Evolutionary conservation across 176 grass and related monocot species (phyloP).

Genomic region (Raddia distichophylla): DNA sequence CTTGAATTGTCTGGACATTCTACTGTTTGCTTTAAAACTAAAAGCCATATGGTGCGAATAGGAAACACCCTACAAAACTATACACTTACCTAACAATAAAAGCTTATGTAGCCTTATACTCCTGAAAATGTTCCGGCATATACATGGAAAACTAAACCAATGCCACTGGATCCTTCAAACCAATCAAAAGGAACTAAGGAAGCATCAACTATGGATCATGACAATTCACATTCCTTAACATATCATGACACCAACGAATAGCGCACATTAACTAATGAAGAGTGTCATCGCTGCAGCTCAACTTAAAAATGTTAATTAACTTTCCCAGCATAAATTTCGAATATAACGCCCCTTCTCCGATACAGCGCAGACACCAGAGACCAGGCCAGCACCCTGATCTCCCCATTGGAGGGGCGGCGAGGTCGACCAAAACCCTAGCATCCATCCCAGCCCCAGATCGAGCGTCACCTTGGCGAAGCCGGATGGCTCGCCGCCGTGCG

Average conservation of each 20-base stretch:
- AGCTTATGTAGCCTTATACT: neutral
- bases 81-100: neutral
- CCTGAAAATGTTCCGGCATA: neutral
- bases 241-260: neutral
- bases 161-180: neutral
- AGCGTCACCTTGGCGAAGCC: constrained; percentile 52
- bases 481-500: constrained; percentile 20
- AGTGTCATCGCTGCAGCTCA: neutral
- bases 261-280: neutral
- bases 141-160: neutral
- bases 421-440: constrained; percentile 19
- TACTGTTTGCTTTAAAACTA: neutral
- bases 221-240: neutral
- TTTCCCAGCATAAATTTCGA: neutral
- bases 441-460: constrained; percentile 24
- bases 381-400: neutral
- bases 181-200: neutral
- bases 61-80: neutral
- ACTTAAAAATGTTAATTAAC: neutral
- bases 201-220: neutral
- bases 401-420: neutral
- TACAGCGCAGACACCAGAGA: neutral
- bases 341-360: neutral
- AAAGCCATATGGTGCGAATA: neutral
- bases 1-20: neutral